Percentiles rank a stretch among this genome's conserved stretches.
Conservation (phyloP, 352 stramenopile species). For the Phytophthora crassamura region DNA sequence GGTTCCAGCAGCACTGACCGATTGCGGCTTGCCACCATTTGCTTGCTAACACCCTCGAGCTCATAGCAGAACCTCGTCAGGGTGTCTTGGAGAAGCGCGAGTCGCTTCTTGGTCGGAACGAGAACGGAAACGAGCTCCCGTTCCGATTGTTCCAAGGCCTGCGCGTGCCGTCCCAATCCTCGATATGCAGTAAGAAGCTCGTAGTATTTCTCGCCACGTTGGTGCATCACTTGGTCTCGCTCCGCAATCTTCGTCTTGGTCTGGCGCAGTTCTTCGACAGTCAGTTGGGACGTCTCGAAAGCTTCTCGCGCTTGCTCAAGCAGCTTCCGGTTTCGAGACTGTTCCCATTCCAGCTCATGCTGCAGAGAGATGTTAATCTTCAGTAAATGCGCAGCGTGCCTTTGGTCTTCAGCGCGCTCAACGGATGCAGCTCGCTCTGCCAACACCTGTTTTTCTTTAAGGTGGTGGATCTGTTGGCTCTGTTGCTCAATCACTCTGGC, state of each 20-base stretch:
- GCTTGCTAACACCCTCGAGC: slow-evolving; percentile 44
- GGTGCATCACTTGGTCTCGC: slow-evolving; percentile 11
- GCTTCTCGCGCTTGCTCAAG: slow-evolving; percentile 12
- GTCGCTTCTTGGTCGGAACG: slow-evolving; percentile 38
- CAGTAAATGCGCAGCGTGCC: slow-evolving; percentile 42
- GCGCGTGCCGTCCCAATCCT: slow-evolving; percentile 23
- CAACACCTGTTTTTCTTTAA: slow-evolving; percentile 17
- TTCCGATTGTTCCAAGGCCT: slow-evolving; percentile 40
- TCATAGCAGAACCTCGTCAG: slow-evolving; percentile 42
- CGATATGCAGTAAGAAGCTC: slow-evolving; percentile 24
- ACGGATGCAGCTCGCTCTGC: slow-evolving; percentile 2
- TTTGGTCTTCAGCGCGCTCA: slow-evolving; percentile 32
- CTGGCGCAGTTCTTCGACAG: slow-evolving; percentile 32
- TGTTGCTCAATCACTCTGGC: slow-evolving; percentile 31
- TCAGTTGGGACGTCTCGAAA: slow-evolving; percentile 23
- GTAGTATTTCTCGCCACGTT: slow-evolving; percentile 35
- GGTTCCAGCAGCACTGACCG: slow-evolving; percentile 26
- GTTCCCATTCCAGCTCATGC: slow-evolving; percentile 19
- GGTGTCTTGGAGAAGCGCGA: slow-evolving; percentile 35
- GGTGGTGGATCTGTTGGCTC: slow-evolving; percentile 33
- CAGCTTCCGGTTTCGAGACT: not conserved
- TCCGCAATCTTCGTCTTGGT: not conserved
- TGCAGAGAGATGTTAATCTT: slow-evolving; percentile 37
- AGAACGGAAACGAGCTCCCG: slow-evolving; percentile 41
- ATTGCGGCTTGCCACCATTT: slow-evolving; percentile 34